Conservation (phyloP, 2,329 filamentous ascomycete species). For the Epichloe coenophiala region DNA sequence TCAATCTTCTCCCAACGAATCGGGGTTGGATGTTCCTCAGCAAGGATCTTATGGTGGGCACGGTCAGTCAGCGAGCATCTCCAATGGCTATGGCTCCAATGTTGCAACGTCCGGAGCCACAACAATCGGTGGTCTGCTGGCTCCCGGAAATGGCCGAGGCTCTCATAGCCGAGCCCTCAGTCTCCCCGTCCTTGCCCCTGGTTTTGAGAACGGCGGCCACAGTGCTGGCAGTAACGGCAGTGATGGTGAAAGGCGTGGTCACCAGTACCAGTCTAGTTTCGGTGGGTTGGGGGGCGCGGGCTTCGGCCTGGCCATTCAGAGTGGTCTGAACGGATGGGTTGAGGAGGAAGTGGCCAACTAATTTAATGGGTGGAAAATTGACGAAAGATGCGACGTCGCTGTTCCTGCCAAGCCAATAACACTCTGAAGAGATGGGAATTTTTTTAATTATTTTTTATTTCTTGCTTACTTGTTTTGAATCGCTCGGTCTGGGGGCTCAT, state of each 20-base stretch:
- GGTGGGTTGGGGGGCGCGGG: conserved; percentile 44
- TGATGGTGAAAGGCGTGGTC: conserved; percentile 45
- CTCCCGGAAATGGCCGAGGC: conserved; percentile 49
- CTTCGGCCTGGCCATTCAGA: conserved; percentile 49
- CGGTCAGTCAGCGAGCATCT: conserved; percentile 52
- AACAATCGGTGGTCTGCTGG: conserved; percentile 64
- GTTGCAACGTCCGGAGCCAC: conserved; percentile 43
- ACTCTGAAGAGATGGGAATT: conserved; percentile 17
- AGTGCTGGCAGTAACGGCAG: conserved; percentile 31
- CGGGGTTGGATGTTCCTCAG: conserved; percentile 44
- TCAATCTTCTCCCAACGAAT: conserved; percentile 42
- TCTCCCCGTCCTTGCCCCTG: conserved; percentile 57
- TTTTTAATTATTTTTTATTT: conserved; percentile 19
- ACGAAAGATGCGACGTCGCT: background rate
- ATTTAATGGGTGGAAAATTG: conserved; percentile 7
- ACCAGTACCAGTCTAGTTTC: conserved; percentile 53
- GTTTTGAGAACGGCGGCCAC: conserved; percentile 45
- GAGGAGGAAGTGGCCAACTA: conserved; percentile 53
- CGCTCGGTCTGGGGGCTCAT: conserved; percentile 9
- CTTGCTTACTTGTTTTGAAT: conserved; percentile 12
- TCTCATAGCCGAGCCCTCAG: conserved; percentile 75
- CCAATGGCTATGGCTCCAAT: conserved; percentile 46
- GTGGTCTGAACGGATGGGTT: conserved; percentile 52
- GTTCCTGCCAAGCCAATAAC: background rate
- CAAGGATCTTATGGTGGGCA: conserved; percentile 49